Percentiles rank a stretch among this genome's conserved stretches.
Evolutionary conservation across 208 protist genomes (phyloP).

Genomic region (Acanthamoeba royreba): DNA sequence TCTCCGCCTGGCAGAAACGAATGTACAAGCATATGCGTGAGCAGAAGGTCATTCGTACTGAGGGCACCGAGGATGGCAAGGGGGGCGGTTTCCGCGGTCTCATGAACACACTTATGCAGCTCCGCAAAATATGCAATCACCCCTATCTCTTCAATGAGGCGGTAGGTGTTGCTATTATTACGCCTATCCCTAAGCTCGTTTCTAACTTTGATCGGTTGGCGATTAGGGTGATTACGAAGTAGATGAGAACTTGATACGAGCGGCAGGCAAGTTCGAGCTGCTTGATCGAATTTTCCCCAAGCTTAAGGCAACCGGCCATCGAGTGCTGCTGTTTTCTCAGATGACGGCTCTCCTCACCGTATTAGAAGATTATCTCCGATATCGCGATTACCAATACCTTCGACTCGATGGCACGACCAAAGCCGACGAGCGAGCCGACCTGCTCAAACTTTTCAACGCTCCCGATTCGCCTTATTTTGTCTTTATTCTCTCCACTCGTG

Average conservation of each 20-base stretch:
- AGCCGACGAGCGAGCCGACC: conserved; percentile 86
- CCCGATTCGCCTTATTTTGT: conserved; percentile 88
- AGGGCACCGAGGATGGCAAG: too few relatives aligned
- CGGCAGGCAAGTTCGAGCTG: too few relatives aligned
- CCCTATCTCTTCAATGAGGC: conserved; percentile 96
- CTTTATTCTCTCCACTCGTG: conserved; percentile 97
- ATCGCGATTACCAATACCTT: conserved; percentile 91
- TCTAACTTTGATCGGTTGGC: conserved; percentile 73
- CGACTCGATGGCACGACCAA: conserved; percentile 93
- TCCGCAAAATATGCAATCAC: conserved; percentile 97
- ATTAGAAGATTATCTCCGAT: conserved; percentile 92
- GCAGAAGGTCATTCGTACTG: not conserved
- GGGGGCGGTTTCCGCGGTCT: too few relatives aligned
- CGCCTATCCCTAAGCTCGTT: conserved; percentile 73
- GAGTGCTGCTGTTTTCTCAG: conserved; percentile 97
- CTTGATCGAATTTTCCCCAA: too few relatives aligned
- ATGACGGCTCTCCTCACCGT: conserved; percentile 97
- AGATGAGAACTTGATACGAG: too few relatives aligned
- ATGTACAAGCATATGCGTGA: not conserved
- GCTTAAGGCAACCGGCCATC: conserved; percentile 57
- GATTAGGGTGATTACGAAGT: too few relatives aligned
- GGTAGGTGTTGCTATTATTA: too few relatives aligned
- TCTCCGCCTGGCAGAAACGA: not conserved
- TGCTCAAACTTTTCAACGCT: conserved; percentile 92
- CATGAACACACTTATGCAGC: conserved; percentile 92